Evolutionary conservation across 805 yeast genomes (phyloP).

Genomic region (Candida schatavii): DNA sequence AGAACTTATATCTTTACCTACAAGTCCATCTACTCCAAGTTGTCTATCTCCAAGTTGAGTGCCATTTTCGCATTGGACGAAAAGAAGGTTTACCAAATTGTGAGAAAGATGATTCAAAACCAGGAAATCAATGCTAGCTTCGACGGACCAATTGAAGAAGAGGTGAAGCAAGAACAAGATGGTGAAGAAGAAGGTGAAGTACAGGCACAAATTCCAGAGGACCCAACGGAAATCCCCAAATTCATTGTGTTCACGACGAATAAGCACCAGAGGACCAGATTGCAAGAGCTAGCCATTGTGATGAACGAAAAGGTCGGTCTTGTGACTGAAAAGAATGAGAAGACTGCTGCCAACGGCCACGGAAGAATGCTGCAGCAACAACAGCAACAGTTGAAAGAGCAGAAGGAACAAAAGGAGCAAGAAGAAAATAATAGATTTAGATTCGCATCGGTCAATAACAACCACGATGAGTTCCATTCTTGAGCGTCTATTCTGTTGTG

Average conservation of each 20-base stretch:
- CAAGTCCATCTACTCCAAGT: slow-evolving; percentile 69
- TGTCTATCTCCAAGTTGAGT: slow-evolving; percentile 66
- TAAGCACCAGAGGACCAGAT: slow-evolving; percentile 75
- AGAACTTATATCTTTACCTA: slow-evolving; percentile 90
- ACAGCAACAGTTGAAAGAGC: slow-evolving; percentile 38
- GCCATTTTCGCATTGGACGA: slow-evolving; percentile 61
- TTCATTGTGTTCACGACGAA: slow-evolving; percentile 61
- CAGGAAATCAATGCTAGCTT: slow-evolving; percentile 70
- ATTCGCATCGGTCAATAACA: slow-evolving; percentile 42
- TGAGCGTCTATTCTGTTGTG: not conserved
- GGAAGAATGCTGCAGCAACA: slow-evolving; percentile 36
- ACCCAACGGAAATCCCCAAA: slow-evolving; percentile 12
- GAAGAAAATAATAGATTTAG: slow-evolving; percentile 40
- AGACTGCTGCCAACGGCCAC: slow-evolving; percentile 75
- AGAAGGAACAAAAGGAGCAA: slow-evolving; percentile 22
- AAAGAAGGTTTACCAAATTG: slow-evolving; percentile 55
- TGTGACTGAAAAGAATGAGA: slow-evolving; percentile 81
- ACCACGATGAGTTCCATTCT: slow-evolving; percentile 42
- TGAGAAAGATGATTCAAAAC: slow-evolving; percentile 70
- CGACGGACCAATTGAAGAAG: not conserved
- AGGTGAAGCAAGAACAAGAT: not conserved
- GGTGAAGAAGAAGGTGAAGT: slow-evolving; percentile 41
- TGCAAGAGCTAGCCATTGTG: slow-evolving; percentile 84
- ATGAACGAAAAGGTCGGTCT: slow-evolving; percentile 78
- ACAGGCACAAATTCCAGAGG: slow-evolving; percentile 16